Evolutionary conservation across 805 yeast genomes (phyloP), one percentile per base, ranked within the genome.

Genomic region (Cyberlindnera euphorbiiphila): DNA sequence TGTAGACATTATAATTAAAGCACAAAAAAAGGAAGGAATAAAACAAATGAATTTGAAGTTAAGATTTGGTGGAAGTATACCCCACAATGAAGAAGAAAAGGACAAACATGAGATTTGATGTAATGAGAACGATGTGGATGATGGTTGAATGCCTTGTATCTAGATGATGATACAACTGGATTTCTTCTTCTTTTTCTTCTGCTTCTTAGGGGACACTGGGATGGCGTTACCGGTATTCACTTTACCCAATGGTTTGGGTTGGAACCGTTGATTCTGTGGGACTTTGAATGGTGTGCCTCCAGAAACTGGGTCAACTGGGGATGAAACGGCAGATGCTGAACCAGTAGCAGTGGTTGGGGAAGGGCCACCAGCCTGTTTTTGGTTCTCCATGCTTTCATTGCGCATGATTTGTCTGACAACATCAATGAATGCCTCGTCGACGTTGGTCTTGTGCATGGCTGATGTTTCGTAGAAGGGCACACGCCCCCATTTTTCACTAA

Each of bases 391-490:
- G 4, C 52, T 50, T 41, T 85, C 94, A 45, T 81, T 79, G 50
- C 88, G 71, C 74, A 83, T 85, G 41, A 89, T 86, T 54, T 87
- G 96, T 57, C 95, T 76, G 10, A 89, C 94, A 22, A 86, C 83
- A 57, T 85, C 95, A 24, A 81, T 71, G 53, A 89, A 93, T 0
- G 91, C 93, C 53, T 88, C 95, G 56, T 87, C 95, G 21, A 91
- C 94, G 54, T 87, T 86, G 48, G 87, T 80, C 59, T 82, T 79
- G 57, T 81, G 76, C 77, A 86, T 78, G n/a, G 98, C 98, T 52
- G 93, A 81, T 2, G 95, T 82, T 61, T 89, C 96, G 61, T 87
- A 86, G 54, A 89, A 91, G 17, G 96, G 96, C 3, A 85, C 93
- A 21, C 61, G 46, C 13, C 91, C 94, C 94, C 96, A 85, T 41